Conservation (phyloP, 2,329 filamentous ascomycete genomes). For the Cercospora sp. region DNA sequence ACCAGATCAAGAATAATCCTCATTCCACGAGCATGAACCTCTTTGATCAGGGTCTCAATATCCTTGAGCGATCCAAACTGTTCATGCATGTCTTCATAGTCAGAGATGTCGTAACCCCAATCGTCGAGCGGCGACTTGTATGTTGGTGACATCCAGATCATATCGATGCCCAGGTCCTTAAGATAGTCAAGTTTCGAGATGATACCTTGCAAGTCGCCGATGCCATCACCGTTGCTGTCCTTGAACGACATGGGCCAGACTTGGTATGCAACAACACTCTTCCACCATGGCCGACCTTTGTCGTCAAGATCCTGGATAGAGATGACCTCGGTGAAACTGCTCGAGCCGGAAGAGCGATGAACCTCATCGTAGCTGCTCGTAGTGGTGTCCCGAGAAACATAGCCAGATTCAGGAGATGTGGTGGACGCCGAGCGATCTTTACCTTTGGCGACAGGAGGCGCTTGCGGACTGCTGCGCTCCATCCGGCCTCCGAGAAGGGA, state of each 20-base stretch:
- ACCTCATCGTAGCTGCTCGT: neutral
- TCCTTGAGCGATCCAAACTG: slow-evolving; percentile 68
- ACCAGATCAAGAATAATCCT: slow-evolving; percentile 73
- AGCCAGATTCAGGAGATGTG: neutral
- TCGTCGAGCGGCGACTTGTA: slow-evolving; percentile 62
- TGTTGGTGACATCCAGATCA: slow-evolving; percentile 68
- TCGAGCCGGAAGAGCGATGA: neutral
- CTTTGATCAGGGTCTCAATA: slow-evolving; percentile 61
- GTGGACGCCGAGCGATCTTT: neutral
- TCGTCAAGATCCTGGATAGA: slow-evolving; percentile 6
- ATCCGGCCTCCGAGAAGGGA: neutral
- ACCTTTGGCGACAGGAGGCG: neutral
- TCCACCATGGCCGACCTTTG: slow-evolving; percentile 44
- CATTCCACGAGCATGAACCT: slow-evolving; percentile 64
- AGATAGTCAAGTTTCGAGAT: slow-evolving; percentile 61
- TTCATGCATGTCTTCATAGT: slow-evolving; percentile 66
- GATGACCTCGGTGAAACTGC: neutral
- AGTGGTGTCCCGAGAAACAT: neutral
- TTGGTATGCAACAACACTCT: slow-evolving; percentile 48
- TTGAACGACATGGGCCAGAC: slow-evolving; percentile 51
- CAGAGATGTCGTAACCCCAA: slow-evolving; percentile 68
- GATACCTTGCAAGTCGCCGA: slow-evolving; percentile 65
- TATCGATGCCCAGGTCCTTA: slow-evolving; percentile 60
- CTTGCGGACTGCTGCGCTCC: neutral
- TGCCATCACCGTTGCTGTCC: slow-evolving; percentile 57